Base-by-base conservation (phyloP, 495 filamentous ascomycete genomes). In the Hyaloscypha hepaticicola region DNA sequence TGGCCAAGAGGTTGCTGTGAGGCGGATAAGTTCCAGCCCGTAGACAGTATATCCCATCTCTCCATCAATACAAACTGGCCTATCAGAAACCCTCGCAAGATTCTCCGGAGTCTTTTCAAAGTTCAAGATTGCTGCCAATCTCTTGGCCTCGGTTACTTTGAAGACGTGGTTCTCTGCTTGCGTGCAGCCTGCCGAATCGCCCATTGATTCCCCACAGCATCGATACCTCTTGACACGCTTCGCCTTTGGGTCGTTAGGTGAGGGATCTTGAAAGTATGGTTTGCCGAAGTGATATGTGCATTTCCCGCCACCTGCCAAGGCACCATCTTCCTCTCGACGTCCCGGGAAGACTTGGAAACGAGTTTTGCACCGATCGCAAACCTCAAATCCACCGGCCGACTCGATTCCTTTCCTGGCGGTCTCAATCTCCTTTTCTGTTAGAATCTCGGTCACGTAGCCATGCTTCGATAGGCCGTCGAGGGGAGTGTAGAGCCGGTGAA, bases 1-100 rank as follows among this genome's bases (percentile, higher is more conserved):
- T 1, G 94, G 95, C 91, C 94, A 99, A 63, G 89, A 86, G 31
- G 90, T 85, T 9, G 89, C 92, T 0, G 95, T 97, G 24, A 99
- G 72, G 21, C 95, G 90, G 52, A 98, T 86, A 16, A 99, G 79
- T 72, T 99, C 95, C 61, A 97, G 72, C 0, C 95, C 95, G 38
- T 87, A 67, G 1, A 88, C 88, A 0, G 95, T 98, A 72, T 95
- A 99, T 9, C 90, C 90, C 95, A 99, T 99, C 71, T 99, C 95
- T 72, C 96, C 97, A 74, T 99, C 95, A 68, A 99, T 88, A 69
- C 85, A 88, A 16, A 98, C 84, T 3, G 86, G 81, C 29, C 76
- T 71, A 45, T 79, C 74, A 25, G 68, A 69, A 11, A 74, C 74
- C 7, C 70, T 74, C 5, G 77, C 69, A 11, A 78, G 75, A 55